These are phyloP conservation scores for Juncus inflexus DNA, from an alignment of 176 grass and related monocot genomes.

Conservation along the genomic window DNA sequence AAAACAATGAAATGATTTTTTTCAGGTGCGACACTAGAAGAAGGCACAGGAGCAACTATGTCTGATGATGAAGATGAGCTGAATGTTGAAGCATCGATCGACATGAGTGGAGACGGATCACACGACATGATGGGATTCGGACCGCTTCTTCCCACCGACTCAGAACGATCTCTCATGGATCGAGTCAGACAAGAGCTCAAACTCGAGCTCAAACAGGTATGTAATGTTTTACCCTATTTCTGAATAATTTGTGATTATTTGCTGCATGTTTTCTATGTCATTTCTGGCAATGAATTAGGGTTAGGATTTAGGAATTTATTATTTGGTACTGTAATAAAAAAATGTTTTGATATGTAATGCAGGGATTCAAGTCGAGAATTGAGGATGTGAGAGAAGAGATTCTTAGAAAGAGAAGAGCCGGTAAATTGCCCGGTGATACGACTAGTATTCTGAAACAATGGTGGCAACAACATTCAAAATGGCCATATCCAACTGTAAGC, in stretches of 20 bases:
- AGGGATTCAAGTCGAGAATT: constrained; percentile 99
- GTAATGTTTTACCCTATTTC: not conserved
- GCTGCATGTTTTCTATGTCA: not conserved
- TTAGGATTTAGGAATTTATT: not conserved
- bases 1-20: not conserved
- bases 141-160: constrained; percentile 80
- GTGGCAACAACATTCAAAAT: constrained; percentile 99
- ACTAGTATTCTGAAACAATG: constrained; percentile 94
- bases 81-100: constrained; percentile 40
- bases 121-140: constrained; percentile 99
- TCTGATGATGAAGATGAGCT: constrained; percentile 94
- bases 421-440: constrained; percentile 97
- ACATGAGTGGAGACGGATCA: constrained; percentile 57
- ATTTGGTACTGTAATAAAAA: not conserved
- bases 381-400: constrained; percentile 97
- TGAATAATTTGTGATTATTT: not conserved
- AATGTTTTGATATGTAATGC: not conserved
- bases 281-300: not conserved
- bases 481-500: constrained; percentile 99
- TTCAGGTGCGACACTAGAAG: constrained; percentile 65
- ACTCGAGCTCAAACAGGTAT: constrained; percentile 91
- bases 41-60: constrained; percentile 86
- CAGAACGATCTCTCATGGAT: constrained; percentile 93
- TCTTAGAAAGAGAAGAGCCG: constrained; percentile 90
- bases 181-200: constrained; percentile 94